Evolutionary conservation across 805 yeast species (phyloP).

Genomic region (Kregervanrija fluxuum): DNA sequence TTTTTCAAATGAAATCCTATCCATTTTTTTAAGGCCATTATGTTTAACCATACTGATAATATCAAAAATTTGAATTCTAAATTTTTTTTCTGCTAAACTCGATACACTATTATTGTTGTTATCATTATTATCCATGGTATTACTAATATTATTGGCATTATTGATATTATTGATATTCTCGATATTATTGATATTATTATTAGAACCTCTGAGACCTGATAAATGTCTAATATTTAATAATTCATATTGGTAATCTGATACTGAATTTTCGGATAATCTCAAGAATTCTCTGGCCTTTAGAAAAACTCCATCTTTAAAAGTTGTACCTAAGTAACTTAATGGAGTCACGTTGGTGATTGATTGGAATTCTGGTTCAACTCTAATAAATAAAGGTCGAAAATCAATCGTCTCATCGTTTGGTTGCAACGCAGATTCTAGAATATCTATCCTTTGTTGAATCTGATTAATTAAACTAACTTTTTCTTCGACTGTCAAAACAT

Average conservation of each 20-base stretch:
- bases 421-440: not conserved
- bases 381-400: constrained; percentile 5
- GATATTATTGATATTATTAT: not conserved
- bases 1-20: too few species aligned
- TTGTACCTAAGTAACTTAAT: not conserved
- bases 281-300: not conserved
- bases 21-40: too few species aligned
- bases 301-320: not conserved
- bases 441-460: not conserved
- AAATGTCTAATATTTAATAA: constrained; percentile 12
- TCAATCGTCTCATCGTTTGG: constrained; percentile 11
- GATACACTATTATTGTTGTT: too few species aligned
- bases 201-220: not conserved
- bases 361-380: constrained; percentile 1
- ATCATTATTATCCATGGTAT: too few species aligned
- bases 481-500: too few species aligned
- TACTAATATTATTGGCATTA: too few species aligned
- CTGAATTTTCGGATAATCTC: not conserved
- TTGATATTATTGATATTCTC: not conserved
- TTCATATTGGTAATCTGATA: constrained; percentile 4
- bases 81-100: too few species aligned
- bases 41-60: too few species aligned
- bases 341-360: constrained; percentile 3
- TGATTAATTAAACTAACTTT: not conserved
- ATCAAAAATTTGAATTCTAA: too few species aligned